Percentiles rank a stretch among this genome's conserved stretches.
Evolutionary conservation across 371 early-diverging fungal genomes (phyloP).

Genomic region (Paraphysoderma sedebokerense): DNA sequence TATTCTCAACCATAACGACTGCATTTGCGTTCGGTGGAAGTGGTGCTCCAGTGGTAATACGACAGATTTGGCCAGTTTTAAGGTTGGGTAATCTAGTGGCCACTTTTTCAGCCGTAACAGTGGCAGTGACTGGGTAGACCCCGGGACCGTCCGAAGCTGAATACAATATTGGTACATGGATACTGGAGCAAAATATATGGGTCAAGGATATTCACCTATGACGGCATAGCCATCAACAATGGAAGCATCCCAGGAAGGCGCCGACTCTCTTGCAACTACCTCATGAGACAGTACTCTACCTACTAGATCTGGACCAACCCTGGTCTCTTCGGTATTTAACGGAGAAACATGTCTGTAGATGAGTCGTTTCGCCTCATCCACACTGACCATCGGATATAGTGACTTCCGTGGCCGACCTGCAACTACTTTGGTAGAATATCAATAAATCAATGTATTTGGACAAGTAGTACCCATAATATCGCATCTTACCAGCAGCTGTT

Average conservation of each 20-base stretch:
- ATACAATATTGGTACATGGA: neutral
- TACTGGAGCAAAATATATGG: neutral
- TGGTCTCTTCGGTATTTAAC: constrained; percentile 15
- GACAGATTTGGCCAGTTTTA: constrained; percentile 37
- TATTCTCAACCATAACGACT: constrained; percentile 87
- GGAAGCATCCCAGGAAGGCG: constrained; percentile 73
- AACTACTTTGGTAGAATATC: constrained; percentile 16
- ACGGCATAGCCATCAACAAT: constrained; percentile 90
- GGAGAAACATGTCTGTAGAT: constrained; percentile 23
- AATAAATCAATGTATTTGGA: neutral
- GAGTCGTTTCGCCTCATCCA: constrained; percentile 40
- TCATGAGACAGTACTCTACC: constrained; percentile 61
- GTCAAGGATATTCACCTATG: constrained; percentile 23
- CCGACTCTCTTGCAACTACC: constrained; percentile 46
- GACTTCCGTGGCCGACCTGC: constrained; percentile 49
- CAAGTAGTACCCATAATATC: neutral
- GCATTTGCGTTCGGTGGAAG: constrained; percentile 64
- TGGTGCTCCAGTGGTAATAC: constrained; percentile 77
- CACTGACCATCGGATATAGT: constrained; percentile 59
- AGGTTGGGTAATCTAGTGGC: constrained; percentile 9
- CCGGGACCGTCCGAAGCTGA: constrained; percentile 64
- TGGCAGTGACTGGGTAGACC: constrained; percentile 39
- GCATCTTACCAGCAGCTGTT: neutral
- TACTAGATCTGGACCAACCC: constrained; percentile 25
- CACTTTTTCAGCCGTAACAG: constrained; percentile 33